These are phyloP conservation scores for Neocatenulostroma microsporum DNA, from an alignment of 2,329 filamentous ascomycete species.

Conservation along the genomic window DNA sequence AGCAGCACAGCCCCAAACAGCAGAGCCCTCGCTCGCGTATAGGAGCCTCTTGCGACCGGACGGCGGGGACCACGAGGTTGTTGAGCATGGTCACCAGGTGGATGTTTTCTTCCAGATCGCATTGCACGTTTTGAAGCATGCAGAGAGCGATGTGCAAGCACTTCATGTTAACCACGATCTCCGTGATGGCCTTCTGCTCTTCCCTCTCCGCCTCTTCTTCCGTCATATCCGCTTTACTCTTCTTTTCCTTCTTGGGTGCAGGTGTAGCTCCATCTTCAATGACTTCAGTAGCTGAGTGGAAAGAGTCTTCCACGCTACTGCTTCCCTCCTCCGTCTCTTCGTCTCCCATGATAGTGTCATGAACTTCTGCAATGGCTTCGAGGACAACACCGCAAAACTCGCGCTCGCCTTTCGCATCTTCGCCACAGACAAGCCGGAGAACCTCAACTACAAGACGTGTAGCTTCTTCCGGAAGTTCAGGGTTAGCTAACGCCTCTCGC, in stretches of 20 bases:
- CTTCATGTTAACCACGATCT: slow-evolving; percentile 97
- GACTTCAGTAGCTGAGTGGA: slow-evolving; percentile 87
- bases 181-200: slow-evolving; percentile 67
- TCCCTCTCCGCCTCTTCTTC: slow-evolving; percentile 48
- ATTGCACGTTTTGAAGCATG: slow-evolving; percentile 89
- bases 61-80: slow-evolving; percentile 89
- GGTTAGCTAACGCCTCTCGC: slow-evolving; percentile 73
- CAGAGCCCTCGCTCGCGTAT: slow-evolving; percentile 85
- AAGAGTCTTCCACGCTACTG: slow-evolving; percentile 60
- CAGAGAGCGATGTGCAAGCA: slow-evolving; percentile 95
- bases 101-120: slow-evolving; percentile 78
- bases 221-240: slow-evolving; percentile 49
- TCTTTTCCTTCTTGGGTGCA: slow-evolving; percentile 32
- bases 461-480: slow-evolving; percentile 83
- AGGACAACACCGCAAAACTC: slow-evolving; percentile 81
- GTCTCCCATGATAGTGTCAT: slow-evolving; percentile 81
- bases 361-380: slow-evolving; percentile 91
- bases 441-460: slow-evolving; percentile 82
- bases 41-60: slow-evolving; percentile 84
- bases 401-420: slow-evolving; percentile 63
- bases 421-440: slow-evolving; percentile 73
- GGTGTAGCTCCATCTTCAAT: slow-evolving; percentile 55
- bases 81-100: slow-evolving; percentile 97
- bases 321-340: slow-evolving; percentile 46
- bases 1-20: slow-evolving; percentile 81